phyloP scores from a whole-genome alignment of 2,329 filamentous ascomycete species.

The Fusarium burgessii region DNA sequence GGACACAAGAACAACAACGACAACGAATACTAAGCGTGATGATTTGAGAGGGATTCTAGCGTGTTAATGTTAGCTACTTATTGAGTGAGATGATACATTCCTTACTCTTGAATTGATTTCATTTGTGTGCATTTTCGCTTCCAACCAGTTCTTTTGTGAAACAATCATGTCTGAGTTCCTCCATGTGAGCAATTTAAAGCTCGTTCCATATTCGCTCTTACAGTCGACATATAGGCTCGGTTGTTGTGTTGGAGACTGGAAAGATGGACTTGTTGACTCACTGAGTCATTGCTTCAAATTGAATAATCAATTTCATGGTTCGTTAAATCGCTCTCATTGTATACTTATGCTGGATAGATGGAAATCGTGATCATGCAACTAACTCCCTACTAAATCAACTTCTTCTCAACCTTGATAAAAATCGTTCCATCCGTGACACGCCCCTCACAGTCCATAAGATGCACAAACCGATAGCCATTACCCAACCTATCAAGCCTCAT shows the following conservation, averaged over 20 bases:
- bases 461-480: conserved; percentile 81
- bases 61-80: conserved; percentile 3
- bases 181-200: no score
- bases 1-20: conserved; percentile 52
- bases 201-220: no score
- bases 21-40: conserved; percentile 40
- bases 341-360: not conserved
- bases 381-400: conserved; percentile 45
- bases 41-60: conserved; percentile 7
- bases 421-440: conserved; percentile 74
- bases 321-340: not conserved
- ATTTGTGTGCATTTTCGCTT: not conserved
- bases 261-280: not conserved
- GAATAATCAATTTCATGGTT: not conserved
- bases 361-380: not conserved
- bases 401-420: conserved; percentile 79
- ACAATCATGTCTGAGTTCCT: no score
- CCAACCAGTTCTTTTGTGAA: not conserved
- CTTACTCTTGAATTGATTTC: conserved; percentile 11
- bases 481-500: conserved; percentile 85
- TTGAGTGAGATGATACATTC: conserved; percentile 12
- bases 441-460: conserved; percentile 77
- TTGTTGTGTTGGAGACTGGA: no score
- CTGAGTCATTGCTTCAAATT: not conserved
- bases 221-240: not conserved